Evolutionary conservation across 768 basidiomycete species (phyloP), one percentile per base, ranked within the genome.

Genomic region (Lactarius hatsudake): DNA sequence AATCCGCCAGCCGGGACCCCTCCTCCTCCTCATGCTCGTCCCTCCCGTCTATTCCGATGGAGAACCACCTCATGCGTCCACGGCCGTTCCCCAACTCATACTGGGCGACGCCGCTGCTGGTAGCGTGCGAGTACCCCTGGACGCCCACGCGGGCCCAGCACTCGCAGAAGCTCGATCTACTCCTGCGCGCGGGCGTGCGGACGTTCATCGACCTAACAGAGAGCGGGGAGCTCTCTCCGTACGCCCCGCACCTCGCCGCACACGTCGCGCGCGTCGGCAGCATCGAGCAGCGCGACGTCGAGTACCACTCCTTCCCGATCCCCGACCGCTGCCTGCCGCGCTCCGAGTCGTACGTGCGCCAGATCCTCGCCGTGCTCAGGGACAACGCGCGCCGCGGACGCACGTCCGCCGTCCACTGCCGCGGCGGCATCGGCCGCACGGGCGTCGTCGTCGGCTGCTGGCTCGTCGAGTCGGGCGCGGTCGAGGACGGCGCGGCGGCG

Each of bases 171-270:
- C 83, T 93, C 69, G 89, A 91, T 78, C 84, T 85, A 0, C 81
- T 93, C 60, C 84, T 93, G 30, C 78, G 78, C 12, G 85, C 89
- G 1, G 90, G 90, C 57, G 87, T 91, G 9, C 87, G 88, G 67
- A 91, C 90, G 5, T 92, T 92, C 76, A 87, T 92, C 75, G 91
- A 93, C 78, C 84, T 93, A 73, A 93, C 90, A n/a, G 90, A 93
- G 72, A 79, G 79, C n/a, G 87, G 87, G 53, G 90, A 93, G 76
- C 84, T 93, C 56, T 79, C 82, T 26, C 86, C 90, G 0, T 93
- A 92, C 75, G 79, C 79, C 20, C 79, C 81, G 36, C 80, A 81
- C 73, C 84, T 93, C 69, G 75, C 79, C 58, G 72, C 76, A 51
- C 85, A 87, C 62, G 86, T 87, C 5, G 73, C 74, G 10, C 76